Base-by-base conservation (phyloP, 2,329 filamentous ascomycete species). In the Venturia carpophila region DNA sequence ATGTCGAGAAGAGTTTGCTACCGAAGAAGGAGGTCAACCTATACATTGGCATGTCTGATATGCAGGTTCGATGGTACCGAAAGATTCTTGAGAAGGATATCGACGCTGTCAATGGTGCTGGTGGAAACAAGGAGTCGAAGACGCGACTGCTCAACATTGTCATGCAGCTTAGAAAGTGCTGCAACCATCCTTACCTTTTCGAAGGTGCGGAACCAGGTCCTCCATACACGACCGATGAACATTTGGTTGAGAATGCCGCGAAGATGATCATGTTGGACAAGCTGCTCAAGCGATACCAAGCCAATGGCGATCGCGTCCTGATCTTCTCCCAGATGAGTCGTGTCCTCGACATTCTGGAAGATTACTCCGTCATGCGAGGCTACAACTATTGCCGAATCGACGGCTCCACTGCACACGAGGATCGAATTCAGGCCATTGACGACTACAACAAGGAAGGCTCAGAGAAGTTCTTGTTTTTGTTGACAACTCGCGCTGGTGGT, bases 301-400 rank as follows among this genome's bases (percentile, higher is more conserved):
- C 84, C 60, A 89, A 96, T 73, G 94, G 92, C 52, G 97, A 92
- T 73, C 86, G 94, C 69, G 92, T 99, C n/a, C 84, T 99, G 65
- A 97, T 99, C 71, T 99, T 99, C 79, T 99, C 94, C 0, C 94
- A 99, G 73, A 99, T 99, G 94, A 97, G 92, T 72, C 91, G 94
- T 83, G 83, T 97, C 47, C 80, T 99, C 52, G 94, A 99, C 73
- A 99, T 99, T 64, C 83, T 99, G 19, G 94, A 99, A 74, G 94
- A 99, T 75, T 99, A 99, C 77, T 97, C 93, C 69, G 92, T 97
- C 56, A 96, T 99, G 82, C 85, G 92, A 66, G 88, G 91, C 41
- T 97, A 90, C 78, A 89, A 96, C 68, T 99, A 99, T 78, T 97
- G 92, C 77, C 90, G 94, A 72, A 99, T 99, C 68, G 94, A 99